phyloP scores from a whole-genome alignment of 2,329 filamentous ascomycete genomes.

The Gaeumannomyces tritici region DNA sequence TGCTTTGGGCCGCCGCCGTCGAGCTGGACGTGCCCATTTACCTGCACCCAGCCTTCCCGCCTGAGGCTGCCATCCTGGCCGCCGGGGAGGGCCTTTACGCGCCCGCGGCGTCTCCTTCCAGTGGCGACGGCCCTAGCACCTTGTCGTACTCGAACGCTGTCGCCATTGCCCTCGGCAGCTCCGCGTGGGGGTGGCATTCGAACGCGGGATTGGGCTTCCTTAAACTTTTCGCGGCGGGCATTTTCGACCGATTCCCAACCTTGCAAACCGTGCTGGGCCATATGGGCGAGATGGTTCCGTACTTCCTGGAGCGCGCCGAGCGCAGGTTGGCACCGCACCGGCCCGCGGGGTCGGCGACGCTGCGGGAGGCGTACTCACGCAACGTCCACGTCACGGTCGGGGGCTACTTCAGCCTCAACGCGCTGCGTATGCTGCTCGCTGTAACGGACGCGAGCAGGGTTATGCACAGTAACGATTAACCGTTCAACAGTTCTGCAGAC shows the following conservation, averaged over 20 bases:
- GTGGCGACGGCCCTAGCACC: too few species aligned
- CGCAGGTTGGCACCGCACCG: constrained; percentile 5
- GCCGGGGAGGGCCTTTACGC: constrained; percentile 20
- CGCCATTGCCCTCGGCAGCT: constrained; percentile 22
- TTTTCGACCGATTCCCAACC: constrained; percentile 44
- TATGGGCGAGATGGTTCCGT: constrained; percentile 43
- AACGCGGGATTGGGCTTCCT: constrained; percentile 38
- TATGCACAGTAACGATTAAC: constrained; percentile 49
- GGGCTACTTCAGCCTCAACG: constrained; percentile 40
- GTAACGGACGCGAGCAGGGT: constrained; percentile 39
- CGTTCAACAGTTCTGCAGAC: constrained; percentile 38
- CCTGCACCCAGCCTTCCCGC: constrained; percentile 27
- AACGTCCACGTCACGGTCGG: constrained; percentile 50
- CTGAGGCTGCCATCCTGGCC: constrained; percentile 13
- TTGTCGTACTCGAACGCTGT: constrained; percentile 13
- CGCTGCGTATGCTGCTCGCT: constrained; percentile 31
- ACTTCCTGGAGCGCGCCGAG: constrained; percentile 37
- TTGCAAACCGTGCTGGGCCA: constrained; percentile 46
- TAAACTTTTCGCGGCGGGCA: constrained; percentile 37
- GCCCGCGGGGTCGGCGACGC: constrained; percentile 11
- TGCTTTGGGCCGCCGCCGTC: constrained; percentile 27
- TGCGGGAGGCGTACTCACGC: constrained; percentile 36
- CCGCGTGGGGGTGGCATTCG: constrained; percentile 39
- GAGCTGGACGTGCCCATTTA: constrained; percentile 32
- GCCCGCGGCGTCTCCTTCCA: constrained; percentile 11